Percentiles rank a stretch among this genome's conserved stretches.
phyloP scores from a whole-genome alignment of 345 rosid species.

The Reutealis trisperma region DNA sequence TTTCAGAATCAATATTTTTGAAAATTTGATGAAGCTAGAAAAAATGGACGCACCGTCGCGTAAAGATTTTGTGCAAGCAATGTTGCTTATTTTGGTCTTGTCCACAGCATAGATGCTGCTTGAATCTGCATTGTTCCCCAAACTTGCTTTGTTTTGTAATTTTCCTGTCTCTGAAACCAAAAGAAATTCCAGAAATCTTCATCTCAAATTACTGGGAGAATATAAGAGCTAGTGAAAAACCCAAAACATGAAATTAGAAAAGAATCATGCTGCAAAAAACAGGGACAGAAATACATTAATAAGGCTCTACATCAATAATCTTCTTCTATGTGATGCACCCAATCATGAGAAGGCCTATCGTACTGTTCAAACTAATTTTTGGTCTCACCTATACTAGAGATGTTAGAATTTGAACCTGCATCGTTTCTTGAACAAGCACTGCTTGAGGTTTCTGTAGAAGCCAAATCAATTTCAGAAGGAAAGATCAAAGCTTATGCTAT shows the following conservation, averaged over 20 bases:
- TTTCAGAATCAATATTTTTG: neutral
- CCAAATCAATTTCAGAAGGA: neutral
- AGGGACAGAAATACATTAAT: neutral
- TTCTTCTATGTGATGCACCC: neutral
- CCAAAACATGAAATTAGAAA: neutral
- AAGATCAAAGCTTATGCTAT: neutral
- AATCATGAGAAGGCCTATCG: neutral
- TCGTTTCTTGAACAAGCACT: neutral
- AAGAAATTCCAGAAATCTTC: slow-evolving; percentile 9
- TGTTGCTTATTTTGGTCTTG: slow-evolving; percentile 26
- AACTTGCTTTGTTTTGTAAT: slow-evolving; percentile 17
- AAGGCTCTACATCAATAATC: neutral
- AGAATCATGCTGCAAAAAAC: neutral
- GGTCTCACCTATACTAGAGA: neutral
- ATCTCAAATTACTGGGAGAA: neutral
- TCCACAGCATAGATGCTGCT: slow-evolving; percentile 26
- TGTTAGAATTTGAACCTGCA: neutral
- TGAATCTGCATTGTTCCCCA: slow-evolving; percentile 25
- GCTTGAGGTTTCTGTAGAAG: neutral
- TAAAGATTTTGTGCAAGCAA: slow-evolving; percentile 37
- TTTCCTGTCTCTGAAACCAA: slow-evolving; percentile 28
- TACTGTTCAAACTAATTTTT: neutral
- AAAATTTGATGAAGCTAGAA: neutral
- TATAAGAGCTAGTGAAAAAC: neutral
- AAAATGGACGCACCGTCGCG: slow-evolving; percentile 51